These are phyloP conservation scores for Skeletonema marinoi DNA, from an alignment of 108 stramenopile species.

Conservation along the genomic window DNA sequence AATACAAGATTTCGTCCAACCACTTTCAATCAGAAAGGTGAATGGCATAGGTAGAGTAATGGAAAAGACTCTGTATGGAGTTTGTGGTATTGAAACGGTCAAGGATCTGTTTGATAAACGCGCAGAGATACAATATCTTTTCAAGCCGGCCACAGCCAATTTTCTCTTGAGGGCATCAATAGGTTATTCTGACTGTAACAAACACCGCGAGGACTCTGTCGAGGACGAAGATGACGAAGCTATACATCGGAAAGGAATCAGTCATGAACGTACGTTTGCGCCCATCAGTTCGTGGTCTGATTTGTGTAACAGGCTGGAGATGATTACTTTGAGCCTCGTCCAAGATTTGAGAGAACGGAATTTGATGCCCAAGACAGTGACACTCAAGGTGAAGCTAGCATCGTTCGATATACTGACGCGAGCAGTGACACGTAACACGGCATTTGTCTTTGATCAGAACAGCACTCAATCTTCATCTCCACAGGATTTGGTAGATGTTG, in stretches of 20 bases:
- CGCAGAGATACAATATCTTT: constrained; percentile 65
- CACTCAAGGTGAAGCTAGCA: constrained; percentile 84
- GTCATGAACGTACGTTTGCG: constrained; percentile 90
- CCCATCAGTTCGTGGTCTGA: constrained; percentile 58
- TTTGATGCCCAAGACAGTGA: constrained; percentile 69
- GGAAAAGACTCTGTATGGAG: constrained; percentile 78
- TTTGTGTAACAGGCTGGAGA: constrained; percentile 65
- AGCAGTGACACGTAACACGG: constrained; percentile 29
- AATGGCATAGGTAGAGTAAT: constrained; percentile 94
- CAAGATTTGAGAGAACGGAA: constrained; percentile 64
- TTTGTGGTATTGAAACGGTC: constrained; percentile 77
- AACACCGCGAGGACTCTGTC: not conserved
- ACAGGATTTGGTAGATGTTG: constrained; percentile 53
- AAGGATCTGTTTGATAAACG: constrained; percentile 77
- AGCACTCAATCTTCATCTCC: constrained; percentile 28
- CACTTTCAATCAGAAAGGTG: constrained; percentile 78
- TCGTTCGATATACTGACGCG: constrained; percentile 68
- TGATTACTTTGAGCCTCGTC: constrained; percentile 61
- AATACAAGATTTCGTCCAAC: constrained; percentile 74
- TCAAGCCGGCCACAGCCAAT: constrained; percentile 61
- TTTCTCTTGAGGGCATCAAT: constrained; percentile 80
- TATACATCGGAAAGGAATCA: constrained; percentile 79
- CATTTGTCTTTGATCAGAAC: constrained; percentile 24
- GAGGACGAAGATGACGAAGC: constrained; percentile 23
- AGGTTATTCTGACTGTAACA: constrained; percentile 54